These are phyloP conservation scores for Colletotrichum aenigma DNA, from an alignment of 2,329 filamentous ascomycete genomes.

Conservation along the genomic window DNA sequence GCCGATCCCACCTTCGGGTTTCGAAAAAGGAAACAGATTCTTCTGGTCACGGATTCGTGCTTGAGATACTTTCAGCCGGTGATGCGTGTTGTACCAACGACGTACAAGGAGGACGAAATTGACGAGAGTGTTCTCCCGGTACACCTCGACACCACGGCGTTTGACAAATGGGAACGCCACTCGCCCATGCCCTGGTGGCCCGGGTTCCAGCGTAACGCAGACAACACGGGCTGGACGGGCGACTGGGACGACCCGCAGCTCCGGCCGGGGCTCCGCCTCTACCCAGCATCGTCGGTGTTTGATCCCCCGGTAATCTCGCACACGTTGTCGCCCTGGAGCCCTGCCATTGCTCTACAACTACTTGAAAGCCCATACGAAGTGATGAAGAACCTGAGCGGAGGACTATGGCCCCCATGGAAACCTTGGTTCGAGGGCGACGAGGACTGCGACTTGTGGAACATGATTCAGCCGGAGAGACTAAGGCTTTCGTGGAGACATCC, in stretches of 20 bases:
- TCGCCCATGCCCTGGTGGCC: conserved; percentile 13
- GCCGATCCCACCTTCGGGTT: not conserved
- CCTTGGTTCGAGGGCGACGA: not conserved
- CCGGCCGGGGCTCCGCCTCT: not conserved
- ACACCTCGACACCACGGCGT: not conserved
- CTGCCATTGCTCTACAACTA: not conserved
- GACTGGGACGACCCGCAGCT: not conserved
- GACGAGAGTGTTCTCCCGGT: not conserved
- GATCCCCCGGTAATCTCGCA: not conserved
- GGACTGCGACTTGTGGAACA: not conserved
- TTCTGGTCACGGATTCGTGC: not conserved
- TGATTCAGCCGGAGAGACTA: not conserved
- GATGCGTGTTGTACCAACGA: not conserved
- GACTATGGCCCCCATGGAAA: not conserved
- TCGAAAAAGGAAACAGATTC: not conserved
- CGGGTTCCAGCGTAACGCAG: not conserved
- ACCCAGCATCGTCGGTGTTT: not conserved
- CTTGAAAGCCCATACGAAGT: not conserved
- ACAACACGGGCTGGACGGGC: not conserved
- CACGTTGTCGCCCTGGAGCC: not conserved
- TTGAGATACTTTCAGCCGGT: conserved; percentile 1
- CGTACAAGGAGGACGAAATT: not conserved
- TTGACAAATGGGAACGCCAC: not conserved
- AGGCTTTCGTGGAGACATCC: not conserved
- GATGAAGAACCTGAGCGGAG: not conserved